Conservation (phyloP, 257 asterid species). For the Leonotis leonurus region DNA sequence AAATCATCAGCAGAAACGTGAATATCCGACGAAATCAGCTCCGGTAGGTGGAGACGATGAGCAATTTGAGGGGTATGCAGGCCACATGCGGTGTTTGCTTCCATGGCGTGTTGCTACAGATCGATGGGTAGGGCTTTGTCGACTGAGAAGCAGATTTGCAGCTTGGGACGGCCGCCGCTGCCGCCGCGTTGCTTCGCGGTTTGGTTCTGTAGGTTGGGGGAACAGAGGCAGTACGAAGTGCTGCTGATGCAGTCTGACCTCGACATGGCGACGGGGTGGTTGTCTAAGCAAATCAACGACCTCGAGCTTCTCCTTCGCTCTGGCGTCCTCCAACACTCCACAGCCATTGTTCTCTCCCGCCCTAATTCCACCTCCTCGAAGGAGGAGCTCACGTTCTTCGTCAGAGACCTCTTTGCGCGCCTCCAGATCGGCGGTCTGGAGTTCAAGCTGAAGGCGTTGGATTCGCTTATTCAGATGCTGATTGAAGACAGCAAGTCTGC, state of each 20-base stretch:
- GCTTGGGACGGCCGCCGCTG: slow-evolving; percentile 40
- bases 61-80: too few species aligned
- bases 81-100: too few species aligned
- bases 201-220: slow-evolving; percentile 44
- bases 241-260: slow-evolving; percentile 97
- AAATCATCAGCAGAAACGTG: too few species aligned
- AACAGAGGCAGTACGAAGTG: too few species aligned
- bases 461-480: slow-evolving; percentile 55
- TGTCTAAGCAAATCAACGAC: slow-evolving; percentile 55
- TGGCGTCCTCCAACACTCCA: slow-evolving; percentile 83
- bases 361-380: slow-evolving; percentile 48
- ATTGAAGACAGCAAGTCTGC: slow-evolving; percentile 59
- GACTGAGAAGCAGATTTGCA: too few species aligned
- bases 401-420: slow-evolving; percentile 69
- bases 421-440: slow-evolving; percentile 90
- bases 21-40: too few species aligned
- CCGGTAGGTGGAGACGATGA: too few species aligned
- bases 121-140: too few species aligned
- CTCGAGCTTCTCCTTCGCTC: slow-evolving; percentile 75
- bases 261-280: slow-evolving; percentile 86
- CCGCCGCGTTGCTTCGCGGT: slow-evolving; percentile 62
- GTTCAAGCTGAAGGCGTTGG: slow-evolving; percentile 82
- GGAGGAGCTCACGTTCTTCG: slow-evolving; percentile 55
- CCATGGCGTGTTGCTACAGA: too few species aligned
- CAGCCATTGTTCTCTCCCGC: slow-evolving; percentile 81